Base-by-base conservation (phyloP, 1,284 basidiomycete species). In the Agroathelia rolfsii region DNA sequence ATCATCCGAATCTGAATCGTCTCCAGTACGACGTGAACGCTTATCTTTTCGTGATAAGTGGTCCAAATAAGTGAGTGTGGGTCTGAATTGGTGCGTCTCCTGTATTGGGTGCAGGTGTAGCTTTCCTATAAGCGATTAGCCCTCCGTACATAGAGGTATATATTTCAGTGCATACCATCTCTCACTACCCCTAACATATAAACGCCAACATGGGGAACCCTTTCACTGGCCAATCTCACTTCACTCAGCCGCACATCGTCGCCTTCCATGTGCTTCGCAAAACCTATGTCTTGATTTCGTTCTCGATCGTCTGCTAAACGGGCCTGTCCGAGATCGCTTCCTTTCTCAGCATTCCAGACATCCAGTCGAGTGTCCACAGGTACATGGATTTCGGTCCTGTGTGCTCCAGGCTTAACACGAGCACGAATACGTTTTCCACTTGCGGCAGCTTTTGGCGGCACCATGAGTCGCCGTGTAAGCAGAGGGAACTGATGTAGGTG, bases 401-500 rank as follows among this genome's bases (percentile, higher is more conserved):
- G 68, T 26, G 66, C 61, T 28, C 64, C 57, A 4, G 74, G 66
- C 52, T 85, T 86, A 38, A 76, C 56, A 25, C 83, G 71, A 6
- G 81, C 80, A 26, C 63, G 65, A 35, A 87, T 82, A 21, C 71
- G 69, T 53, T 86, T 86, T 14, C 84, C 84, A 44, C 73, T 77
- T 21, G 67, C 50, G 24, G 57, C 53, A 11, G 84, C 80, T 6
- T 79, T 77, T 11, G 84, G 82, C 4, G 84, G 82, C 3, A 66
- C 66, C 55, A 80, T 76, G 2, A 87, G 61, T 4, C 81, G 75
- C 18, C 81, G 66, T 16, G 67, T 74, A 4, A 85, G 59, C 6
- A 87, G 64, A 7, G 84, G 83, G 45, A 76, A 86, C 44, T 87
- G 84, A 46, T 86, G 79, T 4, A 87, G 53, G 22, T 84, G 80